Percentiles rank a stretch among this genome's conserved stretches.
phyloP scores from a whole-genome alignment of 2,329 filamentous ascomycete genomes.

The Leptoxyphium fumago region DNA sequence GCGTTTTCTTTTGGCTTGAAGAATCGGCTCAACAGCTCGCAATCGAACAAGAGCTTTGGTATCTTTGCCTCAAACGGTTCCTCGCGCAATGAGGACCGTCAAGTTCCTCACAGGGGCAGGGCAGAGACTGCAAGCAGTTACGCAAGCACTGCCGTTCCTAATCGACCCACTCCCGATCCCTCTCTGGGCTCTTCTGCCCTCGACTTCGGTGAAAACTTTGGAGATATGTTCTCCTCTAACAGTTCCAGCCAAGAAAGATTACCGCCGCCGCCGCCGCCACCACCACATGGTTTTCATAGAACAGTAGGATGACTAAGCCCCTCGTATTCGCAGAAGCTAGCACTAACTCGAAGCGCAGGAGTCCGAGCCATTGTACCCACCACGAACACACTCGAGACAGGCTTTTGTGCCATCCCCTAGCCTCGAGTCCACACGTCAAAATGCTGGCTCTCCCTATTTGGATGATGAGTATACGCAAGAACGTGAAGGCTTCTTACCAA shows the following conservation, averaged over 20 bases:
- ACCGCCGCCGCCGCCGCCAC: slow-evolving; percentile 1
- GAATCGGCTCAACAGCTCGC: slow-evolving; percentile 8
- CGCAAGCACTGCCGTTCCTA: slow-evolving; percentile 24
- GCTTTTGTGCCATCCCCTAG: slow-evolving; percentile 12
- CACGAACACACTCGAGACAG: slow-evolving; percentile 17
- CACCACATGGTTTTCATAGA: slow-evolving; percentile 6
- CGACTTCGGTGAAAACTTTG: slow-evolving; percentile 21
- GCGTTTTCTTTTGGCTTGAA: slow-evolving; percentile 38
- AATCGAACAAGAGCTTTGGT: slow-evolving; percentile 13
- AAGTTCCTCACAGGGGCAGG: slow-evolving; percentile 24
- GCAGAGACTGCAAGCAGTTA: slow-evolving; percentile 25
- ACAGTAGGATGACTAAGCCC: slow-evolving; percentile 6
- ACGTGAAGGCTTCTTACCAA: slow-evolving; percentile 16
- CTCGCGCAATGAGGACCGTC: slow-evolving; percentile 1
- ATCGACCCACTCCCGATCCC: slow-evolving; percentile 11
- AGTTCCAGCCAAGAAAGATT: slow-evolving; percentile 1
- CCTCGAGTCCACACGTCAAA: slow-evolving; percentile 6
- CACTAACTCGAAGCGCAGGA: slow-evolving; percentile 11
- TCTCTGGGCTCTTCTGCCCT: slow-evolving; percentile 10
- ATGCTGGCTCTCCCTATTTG: slow-evolving; percentile 17
- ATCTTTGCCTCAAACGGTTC: background rate
- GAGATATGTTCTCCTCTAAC: slow-evolving; percentile 21
- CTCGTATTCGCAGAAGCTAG: background rate
- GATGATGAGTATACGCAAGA: slow-evolving; percentile 15
- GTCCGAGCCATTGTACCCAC: slow-evolving; percentile 19